Evolutionary conservation across 371 early-diverging fungal genomes (phyloP).

Genomic region (Syncephalastrum contaminatum): DNA sequence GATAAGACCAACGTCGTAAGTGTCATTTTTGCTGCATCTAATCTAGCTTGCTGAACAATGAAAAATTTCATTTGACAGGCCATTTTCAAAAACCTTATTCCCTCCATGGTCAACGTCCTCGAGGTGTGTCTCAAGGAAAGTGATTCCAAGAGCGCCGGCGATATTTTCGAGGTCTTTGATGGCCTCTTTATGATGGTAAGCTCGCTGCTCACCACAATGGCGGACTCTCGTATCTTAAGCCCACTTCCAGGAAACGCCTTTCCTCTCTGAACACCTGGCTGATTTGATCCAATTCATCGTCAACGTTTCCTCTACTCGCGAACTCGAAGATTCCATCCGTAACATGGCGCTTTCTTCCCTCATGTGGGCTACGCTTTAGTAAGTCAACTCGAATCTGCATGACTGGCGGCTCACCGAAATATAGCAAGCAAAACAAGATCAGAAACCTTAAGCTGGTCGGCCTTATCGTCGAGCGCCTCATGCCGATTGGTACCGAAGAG

Average conservation of each 20-base stretch:
- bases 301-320: constrained; percentile 58
- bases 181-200: constrained; percentile 63
- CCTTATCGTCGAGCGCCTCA: constrained; percentile 68
- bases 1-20: constrained; percentile 64
- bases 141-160: constrained; percentile 73
- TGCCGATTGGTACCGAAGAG: constrained; percentile 82
- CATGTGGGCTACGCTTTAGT: constrained; percentile 76
- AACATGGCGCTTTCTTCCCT: constrained; percentile 78
- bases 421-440: constrained; percentile 71
- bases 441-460: constrained; percentile 73
- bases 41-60: neutral
- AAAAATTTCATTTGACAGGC: neutral
- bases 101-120: constrained; percentile 82
- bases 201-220: neutral
- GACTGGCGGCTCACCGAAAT: neutral
- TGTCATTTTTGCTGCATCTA: neutral
- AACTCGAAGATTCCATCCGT: constrained; percentile 67
- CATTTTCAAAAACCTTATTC: constrained; percentile 51
- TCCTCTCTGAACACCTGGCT: constrained; percentile 71
- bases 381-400: constrained; percentile 27
- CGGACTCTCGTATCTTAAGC: neutral
- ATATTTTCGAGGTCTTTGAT: constrained; percentile 86
- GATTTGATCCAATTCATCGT: constrained; percentile 77
- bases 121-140: constrained; percentile 66
- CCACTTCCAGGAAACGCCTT: constrained; percentile 61